These are phyloP conservation scores for Microcyclosporella mali DNA, from an alignment of 2,329 filamentous ascomycete genomes.

Conservation along the genomic window DNA sequence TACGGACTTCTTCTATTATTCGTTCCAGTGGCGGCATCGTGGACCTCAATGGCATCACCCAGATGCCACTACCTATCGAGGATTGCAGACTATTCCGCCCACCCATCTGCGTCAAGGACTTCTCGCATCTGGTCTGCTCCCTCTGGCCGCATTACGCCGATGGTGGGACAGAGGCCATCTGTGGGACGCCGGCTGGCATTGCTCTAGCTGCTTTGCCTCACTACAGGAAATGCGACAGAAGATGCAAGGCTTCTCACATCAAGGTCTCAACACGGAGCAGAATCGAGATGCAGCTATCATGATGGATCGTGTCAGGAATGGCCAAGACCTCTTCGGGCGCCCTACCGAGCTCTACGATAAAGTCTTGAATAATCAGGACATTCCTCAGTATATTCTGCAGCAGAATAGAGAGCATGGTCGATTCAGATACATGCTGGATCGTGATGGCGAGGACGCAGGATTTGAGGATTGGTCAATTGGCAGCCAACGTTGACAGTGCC, in stretches of 20 bases:
- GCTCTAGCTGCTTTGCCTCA: conserved; percentile 55
- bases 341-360: conserved; percentile 43
- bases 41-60: conserved; percentile 50
- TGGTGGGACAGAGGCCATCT: conserved; percentile 42
- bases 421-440: conserved; percentile 37
- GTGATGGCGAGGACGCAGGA: conserved; percentile 36
- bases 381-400: conserved; percentile 45
- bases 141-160: conserved; percentile 7
- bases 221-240: conserved; percentile 52
- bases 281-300: conserved; percentile 47
- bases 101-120: conserved; percentile 47
- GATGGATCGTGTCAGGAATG: conserved; percentile 46
- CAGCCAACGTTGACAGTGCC: too few relatives aligned
- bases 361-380: conserved; percentile 47
- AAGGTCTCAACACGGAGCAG: conserved; percentile 45
- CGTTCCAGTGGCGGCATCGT: conserved; percentile 27
- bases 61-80: conserved; percentile 53
- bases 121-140: conserved; percentile 16
- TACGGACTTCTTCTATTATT: conserved; percentile 27
- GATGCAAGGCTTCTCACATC: conserved; percentile 52
- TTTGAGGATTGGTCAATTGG: conserved; percentile 33
- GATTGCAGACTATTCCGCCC: conserved; percentile 47
- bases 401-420: conserved; percentile 13
- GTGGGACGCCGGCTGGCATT: conserved; percentile 55
- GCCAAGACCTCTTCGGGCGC: conserved; percentile 52